phyloP scores from a whole-genome alignment of 768 basidiomycete genomes.

The Amanita inopinata region DNA sequence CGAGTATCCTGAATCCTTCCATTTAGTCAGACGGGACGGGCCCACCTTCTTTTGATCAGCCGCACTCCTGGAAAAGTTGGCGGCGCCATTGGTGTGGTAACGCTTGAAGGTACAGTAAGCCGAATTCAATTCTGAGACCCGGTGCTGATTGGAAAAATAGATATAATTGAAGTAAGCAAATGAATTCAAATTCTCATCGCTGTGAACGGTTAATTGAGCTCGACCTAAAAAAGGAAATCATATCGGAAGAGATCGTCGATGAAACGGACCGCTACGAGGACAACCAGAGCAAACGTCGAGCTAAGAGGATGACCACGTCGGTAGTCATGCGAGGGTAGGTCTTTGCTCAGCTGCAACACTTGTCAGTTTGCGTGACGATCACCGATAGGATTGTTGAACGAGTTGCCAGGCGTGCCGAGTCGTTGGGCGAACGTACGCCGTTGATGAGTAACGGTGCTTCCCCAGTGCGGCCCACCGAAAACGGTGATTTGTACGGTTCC shows the following conservation, averaged over 20 bases:
- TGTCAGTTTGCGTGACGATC: neutral
- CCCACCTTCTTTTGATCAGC: constrained; percentile 83
- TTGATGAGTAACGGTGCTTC: constrained; percentile 16
- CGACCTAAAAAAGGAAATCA: constrained; percentile 61
- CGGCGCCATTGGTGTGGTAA: constrained; percentile 87
- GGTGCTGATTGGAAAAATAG: constrained; percentile 23
- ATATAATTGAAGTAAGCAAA: constrained; percentile 68
- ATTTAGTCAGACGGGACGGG: constrained; percentile 81
- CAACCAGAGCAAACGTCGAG: constrained; percentile 71
- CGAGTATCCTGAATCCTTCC: neutral
- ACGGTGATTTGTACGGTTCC: neutral
- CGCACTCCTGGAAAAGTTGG: constrained; percentile 72
- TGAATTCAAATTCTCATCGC: too few species aligned
- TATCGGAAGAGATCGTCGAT: constrained; percentile 92
- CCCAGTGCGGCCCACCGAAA: neutral
- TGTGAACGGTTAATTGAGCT: neutral
- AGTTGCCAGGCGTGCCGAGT: constrained; percentile 25
- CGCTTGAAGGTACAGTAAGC: constrained; percentile 58
- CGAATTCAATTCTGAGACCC: neutral
- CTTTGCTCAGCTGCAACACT: neutral
- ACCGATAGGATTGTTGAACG: constrained; percentile 44
- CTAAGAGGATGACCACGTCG: constrained; percentile 61
- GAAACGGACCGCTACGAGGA: constrained; percentile 89
- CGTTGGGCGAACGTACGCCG: constrained; percentile 26
- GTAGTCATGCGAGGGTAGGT: constrained; percentile 72